These are phyloP conservation scores for Chamaecrista fasciculata DNA, from an alignment of 306 rosid species.

Conservation along the genomic window DNA sequence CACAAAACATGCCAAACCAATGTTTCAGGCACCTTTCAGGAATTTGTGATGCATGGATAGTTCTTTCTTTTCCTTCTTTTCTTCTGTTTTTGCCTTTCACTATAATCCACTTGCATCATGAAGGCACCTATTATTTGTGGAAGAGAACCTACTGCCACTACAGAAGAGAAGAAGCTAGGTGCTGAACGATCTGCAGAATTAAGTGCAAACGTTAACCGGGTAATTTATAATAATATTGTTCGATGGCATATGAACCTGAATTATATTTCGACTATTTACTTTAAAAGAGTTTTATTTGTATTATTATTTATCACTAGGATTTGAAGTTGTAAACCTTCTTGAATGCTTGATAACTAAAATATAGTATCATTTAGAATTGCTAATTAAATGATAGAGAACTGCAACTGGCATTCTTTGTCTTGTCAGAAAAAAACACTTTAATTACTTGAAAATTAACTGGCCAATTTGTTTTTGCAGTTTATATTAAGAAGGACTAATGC, in stretches of 20 bases:
- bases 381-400: conserved; percentile 18
- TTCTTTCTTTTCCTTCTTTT: conserved; percentile 7
- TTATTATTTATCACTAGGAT: conserved; percentile 26
- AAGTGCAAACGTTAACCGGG: conserved; percentile 87
- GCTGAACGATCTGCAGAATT: conserved; percentile 77
- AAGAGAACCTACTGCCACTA: conserved; percentile 83
- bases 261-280: conserved; percentile 5
- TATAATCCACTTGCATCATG: conserved; percentile 29
- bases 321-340: conserved; percentile 21
- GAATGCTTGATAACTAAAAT: conserved; percentile 3
- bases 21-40: conserved; percentile 5
- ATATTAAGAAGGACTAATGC: conserved; percentile 90
- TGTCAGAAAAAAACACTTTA: conserved; percentile 24
- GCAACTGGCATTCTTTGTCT: conserved; percentile 19
- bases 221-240: conserved; percentile 16
- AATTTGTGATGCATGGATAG: conserved; percentile 28
- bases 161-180: conserved; percentile 83
- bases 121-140: conserved; percentile 92
- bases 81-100: conserved; percentile 30
- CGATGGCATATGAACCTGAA: conserved; percentile 12
- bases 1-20: conserved; percentile 15
- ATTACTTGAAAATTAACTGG: conserved; percentile 25
- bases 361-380: conserved; percentile 2
- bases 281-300: conserved; percentile 17
- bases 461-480: conserved; percentile 59